Base-by-base conservation (phyloP, 2,329 filamentous ascomycete genomes). In the Cyanodermella asteris region DNA sequence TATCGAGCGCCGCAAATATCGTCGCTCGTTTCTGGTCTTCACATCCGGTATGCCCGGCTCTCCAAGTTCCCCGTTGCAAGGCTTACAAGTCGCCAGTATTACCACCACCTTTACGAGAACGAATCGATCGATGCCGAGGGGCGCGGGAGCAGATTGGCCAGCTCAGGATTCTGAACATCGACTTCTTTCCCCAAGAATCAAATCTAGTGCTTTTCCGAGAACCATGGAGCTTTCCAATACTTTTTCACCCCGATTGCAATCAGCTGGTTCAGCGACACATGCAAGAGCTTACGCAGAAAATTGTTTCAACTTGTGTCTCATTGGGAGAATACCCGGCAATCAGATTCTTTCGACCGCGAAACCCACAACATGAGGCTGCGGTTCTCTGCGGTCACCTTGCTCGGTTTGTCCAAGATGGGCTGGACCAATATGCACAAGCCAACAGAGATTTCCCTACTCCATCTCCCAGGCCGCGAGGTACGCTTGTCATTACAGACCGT, bases 271-370 rank as follows among this genome's bases (percentile, higher is more conserved):
- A 72, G 24, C 61, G 64, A 28, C 84, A 97, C 44, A 69, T 97
- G 62, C 71, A 82, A 42, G 61, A 65, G 19, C 53, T 94, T 28
- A 80, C 87, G 15, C 77, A 91, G 46, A 93, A 84, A 76, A 72
- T 90, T 34, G 75, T 78, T 4, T 74, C 78, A 16, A 61, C 93
- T 15, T 97, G 87, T 44, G 78, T 91, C 20, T 72, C 78, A 1
- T 53, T 94, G n/a, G 82, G 82, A 35, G 87, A 97, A 49, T 84
- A 90, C 40, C 87, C 87, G 5, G 74, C 76, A 36, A 77, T 97
- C 31, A 72, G 87, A 41, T 97, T 91, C 51, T 93, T 87, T 47
- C 65, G 67, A 35, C 82, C 84, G 0, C 61, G 53, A 32, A 64
- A 66, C 28, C 65, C 78, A 5, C 63, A 63, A 7, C 82, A 97